Evolutionary conservation across 176 grass and related monocot species (phyloP).

Genomic region (Saccharum officinarum): DNA sequence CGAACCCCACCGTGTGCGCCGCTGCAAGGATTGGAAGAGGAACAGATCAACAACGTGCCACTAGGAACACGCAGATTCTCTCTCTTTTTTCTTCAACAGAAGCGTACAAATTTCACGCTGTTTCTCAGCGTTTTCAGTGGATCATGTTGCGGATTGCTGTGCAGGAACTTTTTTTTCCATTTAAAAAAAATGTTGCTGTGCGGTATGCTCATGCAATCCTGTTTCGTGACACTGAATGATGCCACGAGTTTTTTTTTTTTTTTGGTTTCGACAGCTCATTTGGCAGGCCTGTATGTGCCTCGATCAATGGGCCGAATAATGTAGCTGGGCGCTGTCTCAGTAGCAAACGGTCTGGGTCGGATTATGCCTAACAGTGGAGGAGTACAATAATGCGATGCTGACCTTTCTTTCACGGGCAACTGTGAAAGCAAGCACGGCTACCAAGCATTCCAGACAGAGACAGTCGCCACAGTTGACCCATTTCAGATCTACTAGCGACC

Average conservation of each 20-base stretch:
- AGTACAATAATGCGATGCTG: conserved; percentile 21
- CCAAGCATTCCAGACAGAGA: conserved; percentile 6
- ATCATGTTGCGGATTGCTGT: neutral
- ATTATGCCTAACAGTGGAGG: neutral
- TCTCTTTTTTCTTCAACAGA: too few relatives aligned
- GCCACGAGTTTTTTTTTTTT: neutral
- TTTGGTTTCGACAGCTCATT: neutral
- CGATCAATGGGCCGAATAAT: conserved; percentile 1
- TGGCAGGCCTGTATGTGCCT: conserved; percentile 4
- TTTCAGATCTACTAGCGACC: conserved; percentile 8
- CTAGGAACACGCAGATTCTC: too few relatives aligned
- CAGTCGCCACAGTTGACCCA: conserved; percentile 26
- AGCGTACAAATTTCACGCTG: neutral
- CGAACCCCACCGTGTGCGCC: conserved; percentile 81
- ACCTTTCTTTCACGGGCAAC: conserved; percentile 36
- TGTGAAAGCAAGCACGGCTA: conserved; percentile 28
- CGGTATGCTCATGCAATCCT: neutral
- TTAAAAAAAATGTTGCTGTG: neutral
- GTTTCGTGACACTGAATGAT: neutral
- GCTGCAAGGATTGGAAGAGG: conserved; percentile 23
- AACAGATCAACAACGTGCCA: neutral
- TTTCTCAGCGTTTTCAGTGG: neutral
- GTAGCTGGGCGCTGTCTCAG: neutral
- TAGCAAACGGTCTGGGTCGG: neutral
- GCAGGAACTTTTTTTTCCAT: neutral